Conservation (phyloP, 495 filamentous ascomycete species). For the Amorphotheca resinae region DNA sequence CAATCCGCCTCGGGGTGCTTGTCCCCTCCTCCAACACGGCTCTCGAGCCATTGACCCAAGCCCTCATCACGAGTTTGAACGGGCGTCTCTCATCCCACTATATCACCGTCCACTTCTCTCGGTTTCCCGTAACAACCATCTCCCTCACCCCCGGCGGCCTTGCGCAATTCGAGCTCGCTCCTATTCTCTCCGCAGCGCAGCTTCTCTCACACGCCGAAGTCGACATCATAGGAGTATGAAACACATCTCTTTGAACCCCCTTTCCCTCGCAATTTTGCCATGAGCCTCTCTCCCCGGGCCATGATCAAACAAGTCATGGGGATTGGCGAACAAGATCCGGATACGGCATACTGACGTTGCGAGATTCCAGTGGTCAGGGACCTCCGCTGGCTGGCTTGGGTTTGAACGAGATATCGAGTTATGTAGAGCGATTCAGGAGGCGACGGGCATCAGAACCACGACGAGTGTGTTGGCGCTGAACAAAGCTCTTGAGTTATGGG, state of each 20-base stretch:
- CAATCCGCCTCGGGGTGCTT: slow-evolving; percentile 15
- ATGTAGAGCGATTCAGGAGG: slow-evolving; percentile 17
- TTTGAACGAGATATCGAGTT: slow-evolving; percentile 19
- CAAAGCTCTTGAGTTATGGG: slow-evolving; percentile 15
- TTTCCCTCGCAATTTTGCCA: too few species aligned
- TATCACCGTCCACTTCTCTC: slow-evolving; percentile 16
- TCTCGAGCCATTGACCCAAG: slow-evolving; percentile 33
- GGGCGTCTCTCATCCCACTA: not conserved
- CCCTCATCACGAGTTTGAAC: slow-evolving; percentile 22
- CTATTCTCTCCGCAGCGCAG: slow-evolving; percentile 10
- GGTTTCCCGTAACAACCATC: slow-evolving; percentile 17
- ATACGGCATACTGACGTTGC: too few species aligned
- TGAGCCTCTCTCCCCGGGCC: too few species aligned
- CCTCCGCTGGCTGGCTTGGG: slow-evolving; percentile 21
- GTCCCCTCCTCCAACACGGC: slow-evolving; percentile 17
- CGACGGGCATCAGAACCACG: slow-evolving; percentile 18
- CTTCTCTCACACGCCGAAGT: slow-evolving; percentile 19
- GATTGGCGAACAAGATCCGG: too few species aligned
- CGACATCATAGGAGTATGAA: slow-evolving; percentile 20
- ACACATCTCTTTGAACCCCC: too few species aligned
- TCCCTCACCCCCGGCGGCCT: slow-evolving; percentile 8
- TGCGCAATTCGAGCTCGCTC: slow-evolving; percentile 13
- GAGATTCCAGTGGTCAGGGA: too few species aligned
- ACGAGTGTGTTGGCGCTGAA: slow-evolving; percentile 21
- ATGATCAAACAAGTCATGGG: too few species aligned